Base-by-base conservation (phyloP, 805 yeast genomes). In the Wickerhamia fluorescens region DNA sequence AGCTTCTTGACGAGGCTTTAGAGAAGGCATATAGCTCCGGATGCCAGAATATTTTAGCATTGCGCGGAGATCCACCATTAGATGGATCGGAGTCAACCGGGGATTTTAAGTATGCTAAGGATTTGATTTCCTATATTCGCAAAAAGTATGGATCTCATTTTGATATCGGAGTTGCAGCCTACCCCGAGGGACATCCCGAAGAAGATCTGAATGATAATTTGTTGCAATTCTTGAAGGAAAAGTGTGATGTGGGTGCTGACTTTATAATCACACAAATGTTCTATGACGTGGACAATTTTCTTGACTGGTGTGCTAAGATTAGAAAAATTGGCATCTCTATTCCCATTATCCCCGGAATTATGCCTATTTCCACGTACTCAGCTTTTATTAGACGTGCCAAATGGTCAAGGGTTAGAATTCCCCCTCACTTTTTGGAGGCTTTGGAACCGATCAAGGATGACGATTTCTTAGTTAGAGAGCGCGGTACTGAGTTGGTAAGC, bases 121-220 rank as follows among this genome's bases (percentile, higher is more conserved):
- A 92, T 55, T 68, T 92, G 50, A 79, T 92, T 40, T 51, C 52
- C 27, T 78, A 89, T 56, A 92, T 92, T 45, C 75, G 78, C 41
- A 49, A 50, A 31, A 69, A 78, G 38, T 88, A 86, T 47, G 96
- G 95, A 16, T 75, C 82, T 53, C 84, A 87, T 59, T 88, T 92
- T 58, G 82, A 80, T 54, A 87, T 92, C 42, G 98, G 96, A 29
- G 94, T 92, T 14, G 97, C 97, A 7, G 98, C 85, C 3, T 92
- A 92, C 53, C 96, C 98, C 1, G 98, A 92, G 53, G 96, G 96
- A 3, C 95, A 88, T 47, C 88, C 96, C 3, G 98, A 92, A 49
- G 94, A 86, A 48, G 53, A 62, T 13, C 41, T 47, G 24, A 75
- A 74, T 32, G 58, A 59, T 6, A 67, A 66, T 14, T 49, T 62